A percentile compares a stretch with the other conserved stretches of the same genome.
These are phyloP conservation scores for Calvatia gigantea DNA, from an alignment of 768 basidiomycete genomes.

Conservation along the genomic window DNA sequence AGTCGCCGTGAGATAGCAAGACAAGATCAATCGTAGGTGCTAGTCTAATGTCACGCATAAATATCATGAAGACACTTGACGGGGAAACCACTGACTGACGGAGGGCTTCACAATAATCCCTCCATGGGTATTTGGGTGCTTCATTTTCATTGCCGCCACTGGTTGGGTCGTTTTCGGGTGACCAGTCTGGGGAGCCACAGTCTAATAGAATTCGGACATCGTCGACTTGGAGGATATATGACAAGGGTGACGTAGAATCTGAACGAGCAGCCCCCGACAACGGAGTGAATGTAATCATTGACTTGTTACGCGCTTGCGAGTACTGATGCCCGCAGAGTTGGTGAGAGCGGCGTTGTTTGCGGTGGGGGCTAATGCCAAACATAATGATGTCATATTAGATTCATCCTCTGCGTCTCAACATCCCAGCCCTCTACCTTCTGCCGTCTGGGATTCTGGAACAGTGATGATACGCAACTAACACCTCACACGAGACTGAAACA, in stretches of 20 bases:
- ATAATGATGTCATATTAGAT: conserved; percentile 1
- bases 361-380: background rate
- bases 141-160: background rate
- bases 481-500: background rate
- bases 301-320: conserved; percentile 17
- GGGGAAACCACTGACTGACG: conserved; percentile 45
- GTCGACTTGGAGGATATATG: conserved; percentile 91
- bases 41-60: conserved; percentile 40
- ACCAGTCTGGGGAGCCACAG: conserved; percentile 90
- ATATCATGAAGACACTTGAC: background rate
- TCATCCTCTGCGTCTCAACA: too few species aligned
- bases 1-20: conserved; percentile 90
- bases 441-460: too few species aligned
- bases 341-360: conserved; percentile 1
- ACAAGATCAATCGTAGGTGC: conserved; percentile 87
- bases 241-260: conserved; percentile 57
- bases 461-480: background rate
- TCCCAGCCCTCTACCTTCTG: too few species aligned
- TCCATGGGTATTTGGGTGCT: conserved; percentile 42
- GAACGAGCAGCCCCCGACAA: conserved; percentile 81
- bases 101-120: conserved; percentile 62
- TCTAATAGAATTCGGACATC: conserved; percentile 92
- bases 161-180: conserved; percentile 43
- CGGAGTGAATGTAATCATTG: conserved; percentile 94
- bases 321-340: too few species aligned